phyloP scores from a whole-genome alignment of 1,139 yeast species.

The Suhomyces coccinellae region DNA sequence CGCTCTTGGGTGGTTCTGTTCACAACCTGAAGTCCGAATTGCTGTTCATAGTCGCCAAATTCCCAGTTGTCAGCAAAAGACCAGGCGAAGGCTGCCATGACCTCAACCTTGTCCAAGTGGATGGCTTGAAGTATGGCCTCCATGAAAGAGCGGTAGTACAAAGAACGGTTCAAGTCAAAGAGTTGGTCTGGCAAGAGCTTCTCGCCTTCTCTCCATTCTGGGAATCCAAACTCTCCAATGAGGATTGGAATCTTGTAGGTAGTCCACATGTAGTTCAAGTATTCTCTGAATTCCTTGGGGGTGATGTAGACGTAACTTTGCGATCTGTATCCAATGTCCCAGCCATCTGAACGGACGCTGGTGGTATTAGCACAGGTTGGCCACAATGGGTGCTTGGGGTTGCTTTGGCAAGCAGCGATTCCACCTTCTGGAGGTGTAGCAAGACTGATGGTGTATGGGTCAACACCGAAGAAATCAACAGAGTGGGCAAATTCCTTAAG shows the following conservation, averaged over 20 bases:
- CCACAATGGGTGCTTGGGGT: conserved; percentile 19
- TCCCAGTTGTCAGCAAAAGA: conserved; percentile 36
- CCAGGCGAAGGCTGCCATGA: conserved; percentile 38
- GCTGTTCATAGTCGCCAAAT: conserved; percentile 32
- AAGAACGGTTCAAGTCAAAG: conserved; percentile 30
- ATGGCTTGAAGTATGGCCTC: conserved; percentile 27
- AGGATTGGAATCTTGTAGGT: conserved; percentile 23
- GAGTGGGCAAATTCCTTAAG: conserved; percentile 22
- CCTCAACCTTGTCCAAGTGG: conserved; percentile 27
- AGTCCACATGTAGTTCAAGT: conserved; percentile 22
- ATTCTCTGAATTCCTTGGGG: conserved; percentile 21
- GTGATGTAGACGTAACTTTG: conserved; percentile 26
- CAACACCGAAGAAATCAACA: conserved; percentile 37
- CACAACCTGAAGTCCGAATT: conserved; percentile 37
- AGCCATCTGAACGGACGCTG: conserved; percentile 23
- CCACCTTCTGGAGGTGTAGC: conserved; percentile 24
- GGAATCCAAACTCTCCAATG: conserved; percentile 37
- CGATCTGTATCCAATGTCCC: conserved; percentile 31
- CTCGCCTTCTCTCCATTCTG: conserved; percentile 31
- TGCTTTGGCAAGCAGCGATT: conserved; percentile 19
- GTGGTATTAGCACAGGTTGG: conserved; percentile 23
- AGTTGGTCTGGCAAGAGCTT: conserved; percentile 28
- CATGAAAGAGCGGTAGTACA: conserved; percentile 30
- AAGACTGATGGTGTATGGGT: conserved; percentile 33
- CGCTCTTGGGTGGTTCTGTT: conserved; percentile 33